Evolutionary conservation across 2,329 filamentous ascomycete genomes (phyloP), one percentile per base, ranked within the genome.

Genomic region (Aspergillus cejpii): DNA sequence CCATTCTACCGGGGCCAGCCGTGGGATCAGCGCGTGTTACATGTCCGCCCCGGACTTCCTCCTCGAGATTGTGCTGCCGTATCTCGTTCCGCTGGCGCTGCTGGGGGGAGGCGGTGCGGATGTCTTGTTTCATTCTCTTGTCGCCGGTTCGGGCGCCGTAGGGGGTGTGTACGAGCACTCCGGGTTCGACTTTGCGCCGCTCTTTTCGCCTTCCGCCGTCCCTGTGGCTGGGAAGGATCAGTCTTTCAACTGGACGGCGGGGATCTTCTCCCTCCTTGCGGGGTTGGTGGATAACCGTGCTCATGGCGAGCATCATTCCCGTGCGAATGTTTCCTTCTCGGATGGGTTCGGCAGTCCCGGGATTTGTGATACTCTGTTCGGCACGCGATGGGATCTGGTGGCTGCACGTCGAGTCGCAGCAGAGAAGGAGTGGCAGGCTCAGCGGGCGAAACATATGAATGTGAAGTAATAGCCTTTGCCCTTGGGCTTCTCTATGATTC

Each of bases 321-420:
- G 23, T n/a, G 26, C 23, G 2, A 39, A 28, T n/a, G 39, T 42
- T 8, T 42, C 39, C 7, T 42, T 42, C 11, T 42, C 39, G 3
- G 28, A 42, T 17, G 39, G 28, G 3, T 42, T 42, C 10, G 39
- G 28, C 23, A 42, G 39, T 19, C 39, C 39, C 1, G 39, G 28
- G 1, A 17, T 42, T 2, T 42, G 39, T 6, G 39, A 42, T 17
- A 33, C 11, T 6, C 29, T 36, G 17, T 36, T 42, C 8, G 39
- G 39, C 12, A 42, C 39, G 28, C 39, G 39, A 6, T 42, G 39
- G 39, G 39, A 42, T 19, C 15, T 42, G 39, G 31, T 33, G 31
- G 15, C 27, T 2, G 10, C 26, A 15, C 39, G 21, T 6, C 17
- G 28, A 24, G 28, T 10, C 7, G 27, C 29, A 17, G 28, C 31